phyloP scores from a whole-genome alignment of 768 basidiomycete genomes.

The Auricularia sp. region DNA sequence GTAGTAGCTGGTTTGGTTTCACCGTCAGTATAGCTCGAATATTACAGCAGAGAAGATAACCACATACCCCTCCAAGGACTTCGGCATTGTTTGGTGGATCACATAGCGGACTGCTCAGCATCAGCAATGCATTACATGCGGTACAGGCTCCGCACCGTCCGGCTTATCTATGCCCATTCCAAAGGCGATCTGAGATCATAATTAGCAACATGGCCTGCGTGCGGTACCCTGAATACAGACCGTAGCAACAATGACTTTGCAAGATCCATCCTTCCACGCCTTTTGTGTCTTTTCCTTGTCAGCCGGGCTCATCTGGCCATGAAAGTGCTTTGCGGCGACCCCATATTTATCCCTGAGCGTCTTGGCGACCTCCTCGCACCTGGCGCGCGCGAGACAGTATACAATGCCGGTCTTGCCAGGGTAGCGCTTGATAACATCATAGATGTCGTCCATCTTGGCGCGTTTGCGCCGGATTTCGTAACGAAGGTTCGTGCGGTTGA shows the following conservation, averaged over 20 bases:
- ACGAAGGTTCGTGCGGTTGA: conserved; percentile 86
- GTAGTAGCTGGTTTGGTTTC: conserved; percentile 48
- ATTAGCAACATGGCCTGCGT: not conserved
- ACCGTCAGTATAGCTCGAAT: conserved; percentile 2
- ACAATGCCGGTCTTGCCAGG: conserved; percentile 65
- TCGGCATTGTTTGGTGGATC: conserved; percentile 77
- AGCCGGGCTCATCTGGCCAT: conserved; percentile 60
- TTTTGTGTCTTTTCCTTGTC: conserved; percentile 56
- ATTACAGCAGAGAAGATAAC: not conserved
- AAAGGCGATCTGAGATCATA: conserved; percentile 64
- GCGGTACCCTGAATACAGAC: conserved; percentile 32
- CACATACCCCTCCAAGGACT: conserved; percentile 70
- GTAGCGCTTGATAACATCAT: conserved; percentile 55
- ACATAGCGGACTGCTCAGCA: conserved; percentile 71
- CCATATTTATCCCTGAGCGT: conserved; percentile 48
- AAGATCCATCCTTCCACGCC: conserved; percentile 64
- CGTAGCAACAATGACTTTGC: conserved; percentile 87
- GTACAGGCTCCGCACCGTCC: conserved; percentile 13
- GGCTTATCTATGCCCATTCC: conserved; percentile 93
- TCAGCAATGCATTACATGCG: not conserved
- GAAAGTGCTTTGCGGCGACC: conserved; percentile 69
- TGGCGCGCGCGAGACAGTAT: conserved; percentile 62
- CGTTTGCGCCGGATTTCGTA: conserved; percentile 55
- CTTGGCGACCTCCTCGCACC: conserved; percentile 74
- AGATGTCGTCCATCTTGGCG: conserved; percentile 45